Evolutionary conservation across 2,329 filamentous ascomycete genomes (phyloP), one percentile per base, ranked within the genome.

Genomic region (Aspergillus viridinutans): DNA sequence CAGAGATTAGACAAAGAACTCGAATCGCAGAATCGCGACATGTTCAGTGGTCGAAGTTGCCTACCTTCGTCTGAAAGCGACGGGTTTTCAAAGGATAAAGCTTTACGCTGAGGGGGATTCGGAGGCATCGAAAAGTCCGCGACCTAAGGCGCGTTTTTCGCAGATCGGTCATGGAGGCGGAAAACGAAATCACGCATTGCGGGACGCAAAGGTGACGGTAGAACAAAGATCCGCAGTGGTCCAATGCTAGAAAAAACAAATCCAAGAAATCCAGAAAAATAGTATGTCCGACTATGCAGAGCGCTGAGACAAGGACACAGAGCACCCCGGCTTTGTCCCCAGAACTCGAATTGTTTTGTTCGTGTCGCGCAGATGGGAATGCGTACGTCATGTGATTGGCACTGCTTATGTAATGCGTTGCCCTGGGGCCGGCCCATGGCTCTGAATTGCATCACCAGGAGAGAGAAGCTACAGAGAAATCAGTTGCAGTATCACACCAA

Each of bases 11-110:
- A 7, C 42, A 3, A 14, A 47, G 21, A 25, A 23, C 21, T 5
- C 21, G 12, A 7, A 14, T 47, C 20, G 20, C 40, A 60, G 28
- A 55, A 28, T 52, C 17, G 56, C 4, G 3, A 25, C 14, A 17
- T 10, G 21, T 10, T 10, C 6, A 12, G 26, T n/a, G 9, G 43
- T 35, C 21, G 12, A 10, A 52, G 23, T 47, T 26, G 59, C 71
- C 48, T 65, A 86, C 85, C 85, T 75, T 86, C 76, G 64, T 88
- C 85, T 54, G 83, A 83, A 65, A 88, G 85, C 59, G 69, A 69
- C 53, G 72, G 67, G 58, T 72, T 68, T 68, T 77, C 75, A 63
- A 76, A 69, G 62, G 72, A 68, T 64, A 72, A 63, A 67, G 69
- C 69, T 71, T 71, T 70, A 66, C 70, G 72, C 63, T 75, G 74